These are phyloP conservation scores for Hypoxylon sp. DNA, from an alignment of 2,329 filamentous ascomycete species.

Conservation along the genomic window DNA sequence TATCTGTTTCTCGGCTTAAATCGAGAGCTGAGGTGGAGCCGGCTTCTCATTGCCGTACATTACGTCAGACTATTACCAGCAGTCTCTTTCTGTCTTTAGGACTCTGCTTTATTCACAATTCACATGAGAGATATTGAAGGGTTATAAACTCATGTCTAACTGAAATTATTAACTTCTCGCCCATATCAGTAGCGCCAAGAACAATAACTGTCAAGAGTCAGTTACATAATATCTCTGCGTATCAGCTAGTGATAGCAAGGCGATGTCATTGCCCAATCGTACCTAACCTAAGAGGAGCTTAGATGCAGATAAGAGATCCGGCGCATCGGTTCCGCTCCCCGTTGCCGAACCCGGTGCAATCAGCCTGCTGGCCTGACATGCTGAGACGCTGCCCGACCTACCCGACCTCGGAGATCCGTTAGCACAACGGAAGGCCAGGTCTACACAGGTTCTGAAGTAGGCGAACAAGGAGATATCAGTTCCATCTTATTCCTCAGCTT, in stretches of 20 bases:
- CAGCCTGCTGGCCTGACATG: background rate
- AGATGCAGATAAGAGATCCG: background rate
- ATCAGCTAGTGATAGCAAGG: too few relatives aligned
- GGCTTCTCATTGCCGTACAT: background rate
- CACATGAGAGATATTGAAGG: background rate
- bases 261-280: background rate
- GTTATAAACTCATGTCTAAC: background rate
- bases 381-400: background rate
- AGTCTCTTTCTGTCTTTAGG: too few relatives aligned
- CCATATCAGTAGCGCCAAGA: too few relatives aligned
- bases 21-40: slow-evolving; percentile 13
- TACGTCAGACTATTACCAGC: background rate
- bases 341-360: background rate
- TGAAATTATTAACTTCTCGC: background rate
- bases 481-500: background rate
- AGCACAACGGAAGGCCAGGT: background rate
- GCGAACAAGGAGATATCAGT: background rate
- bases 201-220: too few relatives aligned
- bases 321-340: background rate
- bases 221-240: too few relatives aligned
- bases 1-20: slow-evolving; percentile 21
- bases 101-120: background rate
- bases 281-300: background rate
- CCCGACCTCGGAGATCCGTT: slow-evolving; percentile 2
- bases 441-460: background rate